phyloP scores from a whole-genome alignment of 495 filamentous ascomycete species.

The Patellaria atrata region DNA sequence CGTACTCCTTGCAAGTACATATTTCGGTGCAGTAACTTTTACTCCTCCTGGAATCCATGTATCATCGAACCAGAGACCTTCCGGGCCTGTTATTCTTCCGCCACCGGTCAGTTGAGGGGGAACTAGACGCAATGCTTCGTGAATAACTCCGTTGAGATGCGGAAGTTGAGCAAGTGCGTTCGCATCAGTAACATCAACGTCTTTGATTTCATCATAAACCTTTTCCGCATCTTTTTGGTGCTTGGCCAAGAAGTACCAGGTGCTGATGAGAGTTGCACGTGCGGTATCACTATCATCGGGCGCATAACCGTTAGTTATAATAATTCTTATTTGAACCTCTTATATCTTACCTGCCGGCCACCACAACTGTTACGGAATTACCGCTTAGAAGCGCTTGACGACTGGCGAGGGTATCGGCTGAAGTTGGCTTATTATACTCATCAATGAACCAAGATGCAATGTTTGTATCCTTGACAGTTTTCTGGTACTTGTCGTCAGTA shows the following conservation, averaged over 20 bases:
- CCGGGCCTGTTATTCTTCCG: not conserved
- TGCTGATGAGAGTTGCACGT: constrained; percentile 10
- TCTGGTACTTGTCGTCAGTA: not conserved
- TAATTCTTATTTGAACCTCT: too few relatives aligned
- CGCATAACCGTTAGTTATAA: too few relatives aligned
- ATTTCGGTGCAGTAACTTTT: constrained; percentile 6
- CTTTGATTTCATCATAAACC: constrained; percentile 1
- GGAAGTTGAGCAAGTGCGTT: constrained; percentile 6
- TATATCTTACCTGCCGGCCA: constrained; percentile 10
- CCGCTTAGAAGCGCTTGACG: constrained; percentile 6
- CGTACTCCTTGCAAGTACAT: constrained; percentile 3
- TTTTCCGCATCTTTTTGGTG: constrained; percentile 3
- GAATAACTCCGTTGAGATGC: constrained; percentile 17
- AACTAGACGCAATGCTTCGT: constrained; percentile 16
- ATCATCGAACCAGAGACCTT: constrained; percentile 4
- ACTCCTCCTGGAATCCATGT: constrained; percentile 9
- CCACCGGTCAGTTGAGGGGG: constrained; percentile 7
- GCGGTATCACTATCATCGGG: constrained; percentile 16
- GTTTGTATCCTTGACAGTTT: constrained; percentile 6
- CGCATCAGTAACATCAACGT: constrained; percentile 1
- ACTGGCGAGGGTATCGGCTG: not conserved
- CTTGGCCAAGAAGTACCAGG: constrained; percentile 14
- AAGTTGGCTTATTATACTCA: constrained; percentile 4
- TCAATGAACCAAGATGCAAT: constrained; percentile 8
- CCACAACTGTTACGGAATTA: constrained; percentile 9